Evolutionary conservation across 805 yeast species (phyloP).

Genomic region (Candida boidinii): DNA sequence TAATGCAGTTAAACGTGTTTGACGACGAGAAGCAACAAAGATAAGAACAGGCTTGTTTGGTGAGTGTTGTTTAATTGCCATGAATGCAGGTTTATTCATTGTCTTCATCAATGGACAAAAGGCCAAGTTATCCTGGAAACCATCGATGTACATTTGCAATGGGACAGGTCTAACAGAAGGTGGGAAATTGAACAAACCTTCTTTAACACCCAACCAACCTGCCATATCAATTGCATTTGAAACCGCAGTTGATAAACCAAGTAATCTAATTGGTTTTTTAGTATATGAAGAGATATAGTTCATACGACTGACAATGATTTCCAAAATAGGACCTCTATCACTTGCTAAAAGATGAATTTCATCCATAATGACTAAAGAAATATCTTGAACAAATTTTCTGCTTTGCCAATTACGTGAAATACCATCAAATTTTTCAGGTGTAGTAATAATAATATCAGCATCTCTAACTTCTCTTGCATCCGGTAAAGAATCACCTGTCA

Average conservation of each 20-base stretch:
- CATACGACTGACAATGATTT: constrained; percentile 86
- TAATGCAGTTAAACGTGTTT: constrained; percentile 71
- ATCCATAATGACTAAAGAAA: constrained; percentile 75
- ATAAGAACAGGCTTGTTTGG: constrained; percentile 76
- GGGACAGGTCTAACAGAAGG: constrained; percentile 82
- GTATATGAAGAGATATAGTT: constrained; percentile 59
- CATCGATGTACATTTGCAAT: constrained; percentile 78
- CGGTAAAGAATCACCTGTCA: constrained; percentile 79
- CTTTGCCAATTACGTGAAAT: constrained; percentile 82
- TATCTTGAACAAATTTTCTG: constrained; percentile 63
- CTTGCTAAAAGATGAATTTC: constrained; percentile 79
- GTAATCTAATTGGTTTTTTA: constrained; percentile 48
- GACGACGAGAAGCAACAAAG: constrained; percentile 81
- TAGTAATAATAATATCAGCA: constrained; percentile 72
- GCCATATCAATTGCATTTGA: constrained; percentile 84
- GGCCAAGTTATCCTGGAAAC: constrained; percentile 74
- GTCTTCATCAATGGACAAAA: constrained; percentile 81
- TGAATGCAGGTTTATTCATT: constrained; percentile 84
- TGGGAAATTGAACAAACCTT: constrained; percentile 74
- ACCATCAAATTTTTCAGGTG: constrained; percentile 86
- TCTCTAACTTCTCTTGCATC: constrained; percentile 55
- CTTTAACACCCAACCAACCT: constrained; percentile 69
- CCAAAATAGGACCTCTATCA: constrained; percentile 81
- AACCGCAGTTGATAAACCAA: constrained; percentile 82
- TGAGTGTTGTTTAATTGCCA: constrained; percentile 88